Evolutionary conservation across 768 basidiomycete genomes (phyloP).

Genomic region (Podaxis sp.): DNA sequence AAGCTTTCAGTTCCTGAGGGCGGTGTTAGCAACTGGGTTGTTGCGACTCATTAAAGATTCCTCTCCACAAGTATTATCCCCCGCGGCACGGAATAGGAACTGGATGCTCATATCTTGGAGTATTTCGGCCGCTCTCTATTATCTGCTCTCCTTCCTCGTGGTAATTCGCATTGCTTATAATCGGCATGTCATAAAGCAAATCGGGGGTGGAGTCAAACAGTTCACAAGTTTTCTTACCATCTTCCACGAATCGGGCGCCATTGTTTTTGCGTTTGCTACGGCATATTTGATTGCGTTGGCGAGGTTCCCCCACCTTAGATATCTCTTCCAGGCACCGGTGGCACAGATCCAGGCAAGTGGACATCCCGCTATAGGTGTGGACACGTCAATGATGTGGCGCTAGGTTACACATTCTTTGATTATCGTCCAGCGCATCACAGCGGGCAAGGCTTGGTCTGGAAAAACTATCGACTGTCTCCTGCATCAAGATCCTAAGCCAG

Average conservation of each 20-base stretch:
- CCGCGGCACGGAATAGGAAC: neutral
- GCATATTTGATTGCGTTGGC: neutral
- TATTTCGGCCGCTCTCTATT: constrained; percentile 6
- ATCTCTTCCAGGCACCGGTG: neutral
- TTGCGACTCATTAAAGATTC: neutral
- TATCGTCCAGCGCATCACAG: constrained; percentile 8
- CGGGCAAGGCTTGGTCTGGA: constrained; percentile 9
- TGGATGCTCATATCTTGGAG: constrained; percentile 11
- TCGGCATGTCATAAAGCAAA: neutral
- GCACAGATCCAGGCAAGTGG: constrained; percentile 2
- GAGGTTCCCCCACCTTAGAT: neutral
- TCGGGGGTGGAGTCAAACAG: neutral
- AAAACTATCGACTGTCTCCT: constrained; percentile 11
- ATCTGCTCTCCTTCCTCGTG: constrained; percentile 5
- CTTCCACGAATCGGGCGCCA: constrained; percentile 1
- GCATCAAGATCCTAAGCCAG: neutral
- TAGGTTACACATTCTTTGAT: constrained; percentile 5
- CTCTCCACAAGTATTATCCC: neutral
- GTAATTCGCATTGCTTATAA: neutral
- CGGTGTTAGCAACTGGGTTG: neutral
- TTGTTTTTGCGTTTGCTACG: constrained; percentile 3
- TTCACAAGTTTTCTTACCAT: constrained; percentile 8
- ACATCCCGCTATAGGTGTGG: too few relatives aligned
- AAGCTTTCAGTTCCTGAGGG: neutral
- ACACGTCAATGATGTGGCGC: neutral